These are phyloP conservation scores for Pleodorina starrii DNA, from an alignment of 139 green algal genomes.

Conservation along the genomic window DNA sequence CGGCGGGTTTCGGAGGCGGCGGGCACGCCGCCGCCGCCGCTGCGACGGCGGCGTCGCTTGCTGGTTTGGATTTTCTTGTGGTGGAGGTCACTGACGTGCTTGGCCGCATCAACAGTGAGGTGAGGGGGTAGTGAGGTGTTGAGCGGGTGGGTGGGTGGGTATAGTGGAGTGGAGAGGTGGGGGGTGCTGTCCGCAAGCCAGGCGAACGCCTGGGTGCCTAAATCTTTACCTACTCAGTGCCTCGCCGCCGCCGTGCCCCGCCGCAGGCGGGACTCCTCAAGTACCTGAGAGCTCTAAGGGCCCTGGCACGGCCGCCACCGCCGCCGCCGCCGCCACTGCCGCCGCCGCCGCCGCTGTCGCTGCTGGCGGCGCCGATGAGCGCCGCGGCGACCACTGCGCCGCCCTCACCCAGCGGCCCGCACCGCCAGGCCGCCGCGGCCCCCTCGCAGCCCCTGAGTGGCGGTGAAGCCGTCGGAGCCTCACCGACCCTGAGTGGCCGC, in stretches of 20 bases:
- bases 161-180: too few relatives aligned
- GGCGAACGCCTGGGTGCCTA: too few relatives aligned
- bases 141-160: too few relatives aligned
- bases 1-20: constrained; percentile 12
- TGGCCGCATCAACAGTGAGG: constrained; percentile 52
- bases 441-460: not conserved
- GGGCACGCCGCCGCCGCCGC: not conserved
- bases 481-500: too few relatives aligned
- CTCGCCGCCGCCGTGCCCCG: too few relatives aligned
- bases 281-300: constrained; percentile 64
- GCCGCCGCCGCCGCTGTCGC: not conserved
- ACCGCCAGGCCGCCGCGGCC: too few relatives aligned
- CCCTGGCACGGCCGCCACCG: constrained; percentile 46
- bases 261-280: constrained; percentile 65
- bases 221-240: too few relatives aligned
- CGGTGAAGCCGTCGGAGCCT: too few relatives aligned
- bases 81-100: constrained; percentile 68
- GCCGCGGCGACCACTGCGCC: too few relatives aligned
- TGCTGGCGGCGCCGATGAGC: not conserved
- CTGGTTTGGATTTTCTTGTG: constrained; percentile 67
- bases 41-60: not conserved
- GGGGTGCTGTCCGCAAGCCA: too few relatives aligned
- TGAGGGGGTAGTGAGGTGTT: too few relatives aligned
- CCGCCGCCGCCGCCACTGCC: not conserved
- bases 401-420: too few relatives aligned